Base-by-base conservation (phyloP, 805 yeast species). In the Sugiyamaella marilandica region DNA sequence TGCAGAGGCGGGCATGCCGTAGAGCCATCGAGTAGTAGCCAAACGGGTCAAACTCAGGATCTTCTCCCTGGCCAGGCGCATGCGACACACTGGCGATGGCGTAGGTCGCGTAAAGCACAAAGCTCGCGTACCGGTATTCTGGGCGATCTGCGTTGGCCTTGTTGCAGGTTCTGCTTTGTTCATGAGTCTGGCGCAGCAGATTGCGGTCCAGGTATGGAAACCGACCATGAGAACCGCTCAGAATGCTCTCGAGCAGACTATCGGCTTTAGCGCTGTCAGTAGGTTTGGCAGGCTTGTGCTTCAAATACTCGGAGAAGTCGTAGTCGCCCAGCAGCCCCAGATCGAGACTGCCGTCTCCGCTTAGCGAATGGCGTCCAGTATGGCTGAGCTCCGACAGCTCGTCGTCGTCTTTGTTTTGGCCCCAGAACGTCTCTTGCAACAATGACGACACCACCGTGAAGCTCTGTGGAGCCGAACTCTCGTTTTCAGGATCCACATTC, bases 11-110 rank as follows among this genome's bases (percentile, higher is more conserved):
- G 2, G 80, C 72, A 61, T 80, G 81, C 49, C 85, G 70, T 36
- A 82, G 68, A 1, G 86, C 85, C 9, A 82, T 78, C 16, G 84
- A 75, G 61, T 82, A 81, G 58, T 79, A 79, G 52, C 82, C 65
- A 29, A 72, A 73, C 4, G 86, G 55, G 5, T 55, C 39, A 21
- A 14, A 35, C 19, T 33, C 36, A 5, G 35, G 48, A 16, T n/a
- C 13, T 34, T 52, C 50, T 45, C 51, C 41, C 29, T 50, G 19
- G 29, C 35, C 41, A 21, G 43, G 33, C 36, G 49, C 31, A 37
- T 41, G 14, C 26, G 46, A 31, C 45, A 52, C 49, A 43, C 48
- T 37, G n/a, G 54, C 49, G 11, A 57, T 29, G 4, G 64, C 59
- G 31, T 58, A 59, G 18, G 47, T 37, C 16, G 56, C 43, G 47